Conservation (phyloP, 2,329 filamentous ascomycete species). For the Diaporthe sp. region DNA sequence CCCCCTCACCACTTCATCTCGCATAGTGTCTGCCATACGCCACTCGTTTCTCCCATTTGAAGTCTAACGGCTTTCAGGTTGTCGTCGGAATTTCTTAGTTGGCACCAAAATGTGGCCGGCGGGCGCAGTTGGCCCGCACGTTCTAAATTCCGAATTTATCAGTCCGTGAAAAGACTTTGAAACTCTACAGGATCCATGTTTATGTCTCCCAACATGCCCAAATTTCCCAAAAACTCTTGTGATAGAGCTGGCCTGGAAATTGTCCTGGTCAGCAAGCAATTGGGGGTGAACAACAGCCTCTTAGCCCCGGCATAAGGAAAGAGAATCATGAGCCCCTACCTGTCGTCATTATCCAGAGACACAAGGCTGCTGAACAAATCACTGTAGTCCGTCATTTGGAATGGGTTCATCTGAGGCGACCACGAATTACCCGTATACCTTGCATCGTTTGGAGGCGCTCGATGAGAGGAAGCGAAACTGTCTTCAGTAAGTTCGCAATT, state of each 20-base stretch:
- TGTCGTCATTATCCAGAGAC: slow-evolving; percentile 8
- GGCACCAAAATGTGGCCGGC: not conserved
- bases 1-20: not conserved
- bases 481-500: not conserved
- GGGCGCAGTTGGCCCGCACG: not conserved
- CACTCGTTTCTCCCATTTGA: not conserved
- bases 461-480: not conserved
- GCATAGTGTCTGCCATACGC: not conserved
- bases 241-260: not conserved
- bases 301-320: rapidly evolving
- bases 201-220: not conserved
- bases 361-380: slow-evolving; percentile 22
- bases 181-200: slow-evolving; percentile 8
- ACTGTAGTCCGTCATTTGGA: not conserved
- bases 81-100: not conserved
- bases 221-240: not conserved
- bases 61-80: not conserved
- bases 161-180: slow-evolving; percentile 14
- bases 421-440: not conserved
- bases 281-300: not conserved
- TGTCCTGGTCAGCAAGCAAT: not conserved
- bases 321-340: not conserved
- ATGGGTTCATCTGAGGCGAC: not conserved
- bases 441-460: not conserved
- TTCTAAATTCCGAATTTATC: too few relatives aligned